Conservation (phyloP, 1,284 basidiomycete species). For the Ganoderma leucocontextum region DNA sequence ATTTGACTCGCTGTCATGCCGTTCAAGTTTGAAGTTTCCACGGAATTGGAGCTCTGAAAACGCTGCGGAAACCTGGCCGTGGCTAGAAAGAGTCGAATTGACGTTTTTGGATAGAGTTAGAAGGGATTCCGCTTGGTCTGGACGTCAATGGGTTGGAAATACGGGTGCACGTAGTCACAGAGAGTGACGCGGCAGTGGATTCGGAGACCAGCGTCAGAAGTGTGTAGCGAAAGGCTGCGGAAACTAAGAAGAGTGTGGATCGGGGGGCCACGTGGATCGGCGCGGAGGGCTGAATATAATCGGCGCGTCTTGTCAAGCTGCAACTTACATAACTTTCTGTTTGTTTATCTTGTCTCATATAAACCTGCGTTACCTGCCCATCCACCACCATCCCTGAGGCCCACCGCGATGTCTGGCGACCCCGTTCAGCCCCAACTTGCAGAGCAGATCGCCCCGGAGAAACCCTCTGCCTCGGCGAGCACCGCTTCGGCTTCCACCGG, state of each 20-base stretch:
- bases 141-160: neutral
- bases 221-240: neutral
- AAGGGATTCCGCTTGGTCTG: neutral
- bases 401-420: conserved; percentile 19
- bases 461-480: conserved; percentile 7
- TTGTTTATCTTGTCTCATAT: conserved; percentile 11
- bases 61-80: neutral
- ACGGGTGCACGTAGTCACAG: neutral
- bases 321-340: neutral
- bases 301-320: neutral
- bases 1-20: neutral
- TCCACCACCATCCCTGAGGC: neutral
- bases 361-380: neutral
- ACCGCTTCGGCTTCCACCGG: conserved; percentile 13
- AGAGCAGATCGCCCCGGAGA: neutral
- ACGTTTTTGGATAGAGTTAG: neutral
- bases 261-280: conserved; percentile 9
- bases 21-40: neutral
- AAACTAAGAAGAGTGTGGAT: neutral
- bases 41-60: neutral
- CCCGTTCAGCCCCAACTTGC: conserved; percentile 6
- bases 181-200: no score
- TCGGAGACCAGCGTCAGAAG: no score
- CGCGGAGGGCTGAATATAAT: conserved; percentile 3
- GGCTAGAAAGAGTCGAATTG: neutral